These are phyloP conservation scores for Anacardium occidentale DNA, from an alignment of 345 rosid genomes.

Conservation along the genomic window DNA sequence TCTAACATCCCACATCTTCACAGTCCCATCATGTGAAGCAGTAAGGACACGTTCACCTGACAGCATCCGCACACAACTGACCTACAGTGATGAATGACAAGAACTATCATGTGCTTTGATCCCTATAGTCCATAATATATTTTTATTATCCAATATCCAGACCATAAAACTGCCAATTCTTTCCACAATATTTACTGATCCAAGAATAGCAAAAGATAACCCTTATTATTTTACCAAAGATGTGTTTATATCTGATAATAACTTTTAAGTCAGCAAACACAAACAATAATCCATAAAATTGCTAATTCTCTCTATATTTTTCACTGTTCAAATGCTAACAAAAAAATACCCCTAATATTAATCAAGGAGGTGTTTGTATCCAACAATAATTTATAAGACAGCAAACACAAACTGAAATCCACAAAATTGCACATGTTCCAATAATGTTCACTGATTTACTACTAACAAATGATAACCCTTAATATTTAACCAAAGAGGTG, in stretches of 20 bases:
- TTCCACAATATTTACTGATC: background rate
- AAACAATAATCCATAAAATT: background rate
- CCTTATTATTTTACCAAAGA: background rate
- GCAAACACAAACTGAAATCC: background rate
- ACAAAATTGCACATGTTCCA: background rate
- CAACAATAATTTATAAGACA: background rate
- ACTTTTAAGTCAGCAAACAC: background rate
- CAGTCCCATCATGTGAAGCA: slow-evolving; percentile 87
- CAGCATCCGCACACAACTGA: slow-evolving; percentile 86
- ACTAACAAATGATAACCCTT: background rate
- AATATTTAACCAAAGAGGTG: background rate
- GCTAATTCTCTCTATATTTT: background rate
- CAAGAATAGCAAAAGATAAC: background rate
- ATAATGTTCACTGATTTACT: background rate
- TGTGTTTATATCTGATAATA: background rate
- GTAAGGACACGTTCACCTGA: slow-evolving; percentile 96
- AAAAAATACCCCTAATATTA: background rate
- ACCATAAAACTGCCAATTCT: background rate
- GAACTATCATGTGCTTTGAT: slow-evolving; percentile 5
- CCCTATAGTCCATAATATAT: background rate
- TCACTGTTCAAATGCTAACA: background rate
- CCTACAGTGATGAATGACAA: slow-evolving; percentile 42
- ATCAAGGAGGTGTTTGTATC: background rate
- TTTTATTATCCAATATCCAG: background rate
- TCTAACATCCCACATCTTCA: slow-evolving; percentile 99